Base-by-base conservation (phyloP, 2,329 filamentous ascomycete genomes). In the Clarireedia sp. region DNA sequence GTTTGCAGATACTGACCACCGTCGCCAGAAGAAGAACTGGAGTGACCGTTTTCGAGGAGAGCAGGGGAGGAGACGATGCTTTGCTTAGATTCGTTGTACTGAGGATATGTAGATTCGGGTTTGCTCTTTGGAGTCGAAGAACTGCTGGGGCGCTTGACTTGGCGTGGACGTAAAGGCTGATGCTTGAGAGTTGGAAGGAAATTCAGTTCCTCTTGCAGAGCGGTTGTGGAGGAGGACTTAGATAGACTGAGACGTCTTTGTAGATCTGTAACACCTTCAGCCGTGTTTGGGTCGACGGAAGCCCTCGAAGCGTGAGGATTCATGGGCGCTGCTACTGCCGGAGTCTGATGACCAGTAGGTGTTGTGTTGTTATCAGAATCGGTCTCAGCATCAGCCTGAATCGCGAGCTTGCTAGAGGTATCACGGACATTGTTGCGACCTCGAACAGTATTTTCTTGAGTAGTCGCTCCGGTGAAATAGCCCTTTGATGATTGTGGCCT, bases 111-210 rank as follows among this genome's bases (percentile, higher is more conserved):
- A 14, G 52, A 43, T 43, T 40, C 37, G 12, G 46, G 17, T 54
- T 51, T 46, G 45, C 40, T 43, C 43, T 5, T 44, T 36, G 9
- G 14, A 19, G 8, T 23, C 46, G 19, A 46, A 44, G 52, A 21
- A 44, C 59, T 47, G 56, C 63, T 38, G 57, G 43, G 21, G 19
- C 26, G 48, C 54, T 57, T 65, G 55, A 57, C 62, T 68, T 61
- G 67, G 48, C 60, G 36, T 29, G 57, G 60, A 38, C 57, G 62
- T 9, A 76, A 65, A 8, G 72, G 64, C 41, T 73, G 73, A 40
- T 74, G 71, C 41, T 70, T 72, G 4, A 70, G 64, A n/a, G 69
- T 62, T 1, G 73, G 71, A 19, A 70, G 63, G 56, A 70, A 73
- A 51, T 62, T 70, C 14, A 69, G 55, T 49, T 65, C 60, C 49